These are phyloP conservation scores for Starmerella roubikii DNA, from an alignment of 805 yeast genomes.

Conservation along the genomic window DNA sequence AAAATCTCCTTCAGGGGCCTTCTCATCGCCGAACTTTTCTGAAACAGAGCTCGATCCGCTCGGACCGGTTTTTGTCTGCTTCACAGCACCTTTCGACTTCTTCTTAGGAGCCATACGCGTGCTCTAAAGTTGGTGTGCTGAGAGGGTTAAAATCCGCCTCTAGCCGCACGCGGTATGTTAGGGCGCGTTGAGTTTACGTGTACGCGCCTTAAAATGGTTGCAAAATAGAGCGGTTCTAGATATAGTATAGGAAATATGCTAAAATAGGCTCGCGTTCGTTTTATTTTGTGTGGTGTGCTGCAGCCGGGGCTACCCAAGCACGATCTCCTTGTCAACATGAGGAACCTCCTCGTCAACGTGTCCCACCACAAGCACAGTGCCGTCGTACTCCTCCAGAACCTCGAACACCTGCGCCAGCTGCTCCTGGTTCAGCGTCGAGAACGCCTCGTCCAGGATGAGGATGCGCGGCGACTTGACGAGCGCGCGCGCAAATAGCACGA, in stretches of 20 bases:
- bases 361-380: slow-evolving; percentile 68
- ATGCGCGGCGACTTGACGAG: slow-evolving; percentile 64
- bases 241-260: too few relatives aligned
- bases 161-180: too few relatives aligned
- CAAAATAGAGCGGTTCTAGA: too few relatives aligned
- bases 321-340: slow-evolving; percentile 33
- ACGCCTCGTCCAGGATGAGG: slow-evolving; percentile 79
- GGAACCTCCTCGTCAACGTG: slow-evolving; percentile 78
- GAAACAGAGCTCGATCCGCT: too few relatives aligned
- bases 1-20: too few relatives aligned
- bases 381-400: slow-evolving; percentile 41
- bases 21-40: too few relatives aligned
- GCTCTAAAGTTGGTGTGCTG: too few relatives aligned
- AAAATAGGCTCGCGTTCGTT: not conserved
- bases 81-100: not conserved
- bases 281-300: too few relatives aligned
- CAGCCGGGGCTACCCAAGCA: not conserved
- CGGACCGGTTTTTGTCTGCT: too few relatives aligned
- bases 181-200: too few relatives aligned
- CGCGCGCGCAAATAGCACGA: slow-evolving; percentile 63
- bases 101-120: slow-evolving; percentile 6
- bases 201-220: too few relatives aligned
- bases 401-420: slow-evolving; percentile 43
- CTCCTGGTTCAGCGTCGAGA: slow-evolving; percentile 73
- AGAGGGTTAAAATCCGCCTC: too few relatives aligned